Evolutionary conservation across 441 rosid species (phyloP).

Genomic region (Mallotus japonicus): DNA sequence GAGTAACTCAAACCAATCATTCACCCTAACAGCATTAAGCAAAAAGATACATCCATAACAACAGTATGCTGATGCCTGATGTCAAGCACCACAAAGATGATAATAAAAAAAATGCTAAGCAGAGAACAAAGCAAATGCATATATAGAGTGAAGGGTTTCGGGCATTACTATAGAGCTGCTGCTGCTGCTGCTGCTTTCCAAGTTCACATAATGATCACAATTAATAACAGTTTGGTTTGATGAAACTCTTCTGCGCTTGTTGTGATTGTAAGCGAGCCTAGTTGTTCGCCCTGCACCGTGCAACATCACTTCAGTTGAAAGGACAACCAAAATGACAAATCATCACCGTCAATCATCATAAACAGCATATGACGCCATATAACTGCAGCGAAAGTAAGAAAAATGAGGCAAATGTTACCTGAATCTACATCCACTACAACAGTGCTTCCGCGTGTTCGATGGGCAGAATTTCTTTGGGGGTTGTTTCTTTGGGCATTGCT

Average conservation of each 20-base stretch:
- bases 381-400: not conserved
- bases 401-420: conserved; percentile 35
- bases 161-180: conserved; percentile 40
- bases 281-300: conserved; percentile 40
- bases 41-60: not conserved
- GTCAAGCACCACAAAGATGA: not conserved
- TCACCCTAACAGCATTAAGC: not conserved
- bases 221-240: conserved; percentile 34
- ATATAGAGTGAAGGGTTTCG: not conserved
- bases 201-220: conserved; percentile 45
- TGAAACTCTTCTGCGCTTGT: conserved; percentile 50
- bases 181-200: conserved; percentile 37
- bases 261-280: conserved; percentile 35
- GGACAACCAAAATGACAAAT: not conserved
- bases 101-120: not conserved
- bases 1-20: not conserved
- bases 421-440: conserved; percentile 53
- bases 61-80: not conserved
- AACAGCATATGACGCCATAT: conserved; percentile 1
- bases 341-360: not conserved
- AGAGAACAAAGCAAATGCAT: not conserved
- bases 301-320: conserved; percentile 8
- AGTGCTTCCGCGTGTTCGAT: conserved; percentile 36
- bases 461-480: conserved; percentile 27
- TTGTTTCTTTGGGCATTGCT: conserved; percentile 42